Percentiles rank a stretch among this genome's conserved stretches.
Conservation (phyloP, 1,284 basidiomycete genomes). For the Cutaneotrichosporon cavernicola region DNA sequence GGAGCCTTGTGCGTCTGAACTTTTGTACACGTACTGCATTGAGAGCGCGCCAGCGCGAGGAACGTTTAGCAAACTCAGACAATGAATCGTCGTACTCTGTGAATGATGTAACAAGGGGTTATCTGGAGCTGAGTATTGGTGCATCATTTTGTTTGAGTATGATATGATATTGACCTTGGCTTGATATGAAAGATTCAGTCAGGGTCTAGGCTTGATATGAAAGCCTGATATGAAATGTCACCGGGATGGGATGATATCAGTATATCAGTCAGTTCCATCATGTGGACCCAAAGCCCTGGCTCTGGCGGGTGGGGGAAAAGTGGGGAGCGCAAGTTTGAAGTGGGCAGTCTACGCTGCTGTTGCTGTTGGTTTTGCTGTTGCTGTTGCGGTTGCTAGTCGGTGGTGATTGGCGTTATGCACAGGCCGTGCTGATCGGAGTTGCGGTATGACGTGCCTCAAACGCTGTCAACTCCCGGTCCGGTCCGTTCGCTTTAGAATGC, state of each 20-base stretch:
- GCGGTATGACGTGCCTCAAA: neutral
- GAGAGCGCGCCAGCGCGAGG: no score
- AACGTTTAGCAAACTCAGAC: neutral
- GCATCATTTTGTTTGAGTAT: no score
- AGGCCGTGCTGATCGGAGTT: neutral
- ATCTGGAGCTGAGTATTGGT: no score
- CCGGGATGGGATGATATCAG: neutral
- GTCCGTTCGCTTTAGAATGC: neutral
- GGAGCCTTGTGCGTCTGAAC: neutral
- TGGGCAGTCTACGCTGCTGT: neutral
- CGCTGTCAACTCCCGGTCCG: neutral
- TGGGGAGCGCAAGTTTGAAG: neutral
- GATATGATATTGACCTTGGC: no score
- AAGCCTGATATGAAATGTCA: constrained; percentile 2
- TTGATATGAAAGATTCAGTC: no score
- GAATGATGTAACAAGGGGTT: neutral
- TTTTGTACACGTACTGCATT: neutral
- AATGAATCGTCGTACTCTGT: neutral
- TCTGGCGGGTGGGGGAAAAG: neutral
- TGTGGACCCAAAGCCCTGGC: no score
- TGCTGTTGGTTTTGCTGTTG: neutral
- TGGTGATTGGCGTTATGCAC: no score
- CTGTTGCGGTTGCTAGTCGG: no score
- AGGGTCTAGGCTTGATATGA: neutral
- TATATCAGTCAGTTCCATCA: no score